Base-by-base conservation (phyloP, 352 stramenopile genomes). In the Phytophthora nicotianae region DNA sequence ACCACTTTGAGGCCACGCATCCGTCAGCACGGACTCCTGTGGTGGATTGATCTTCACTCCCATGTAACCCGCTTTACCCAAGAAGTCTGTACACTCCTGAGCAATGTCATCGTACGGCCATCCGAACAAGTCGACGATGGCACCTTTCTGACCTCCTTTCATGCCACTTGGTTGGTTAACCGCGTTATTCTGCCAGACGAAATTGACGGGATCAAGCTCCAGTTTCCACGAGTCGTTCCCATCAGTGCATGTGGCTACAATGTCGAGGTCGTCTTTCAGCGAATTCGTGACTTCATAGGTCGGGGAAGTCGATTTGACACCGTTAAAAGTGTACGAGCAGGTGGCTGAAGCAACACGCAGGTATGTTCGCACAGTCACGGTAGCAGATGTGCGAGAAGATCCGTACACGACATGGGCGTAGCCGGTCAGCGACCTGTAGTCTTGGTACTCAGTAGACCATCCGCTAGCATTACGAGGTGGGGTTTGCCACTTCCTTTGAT, bases 41-140 rank as follows among this genome's bases (percentile, higher is more conserved):
- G 78, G 78, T 3, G 82, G 82, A 21, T 79, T 86, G 53, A 91
- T 81, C 68, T 90, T 91, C 24, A 89, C 76, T 4, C 82, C 81
- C 47, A 91, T 72, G 67, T 90, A 90, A 1, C 81, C 78, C 3
- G 80, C 77, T 23, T 88, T 88, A 27, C 77, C 77, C 20, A 91
- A 43, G 50, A 88, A 88, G 32, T 81, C 69, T 4, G 58, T 41
- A 51, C 81, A 91, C 47, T 91, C 82, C n/a, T 72, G 50, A 20
- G 80, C 80, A 27, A 90, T 87, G 42, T 88, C 82, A 13, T 65
- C 57, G 53, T 87, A 87, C 17, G 82, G 78, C 82, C 81, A 90
- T 6, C 79, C 79, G 33, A 91, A 91, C 10, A 91, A 47, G 23
- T 90, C 82, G 6, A 90, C 81, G 58, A 90, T 83, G 3, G 82